These are phyloP conservation scores for Zanthoxylum bungeanum DNA, from an alignment of 345 rosid genomes.

Conservation along the genomic window DNA sequence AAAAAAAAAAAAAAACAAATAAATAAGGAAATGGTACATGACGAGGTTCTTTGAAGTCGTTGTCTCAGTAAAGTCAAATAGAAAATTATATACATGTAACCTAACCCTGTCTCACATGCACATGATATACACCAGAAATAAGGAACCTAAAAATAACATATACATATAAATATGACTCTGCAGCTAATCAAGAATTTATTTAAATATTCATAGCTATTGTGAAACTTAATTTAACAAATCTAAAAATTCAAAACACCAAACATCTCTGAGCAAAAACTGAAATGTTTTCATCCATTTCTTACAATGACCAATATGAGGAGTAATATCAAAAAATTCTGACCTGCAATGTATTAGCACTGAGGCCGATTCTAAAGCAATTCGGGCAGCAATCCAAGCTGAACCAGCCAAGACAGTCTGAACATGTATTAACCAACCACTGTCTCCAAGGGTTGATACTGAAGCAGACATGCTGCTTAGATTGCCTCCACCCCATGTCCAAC, in stretches of 20 bases:
- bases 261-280: neutral
- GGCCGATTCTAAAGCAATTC: slow-evolving; percentile 84
- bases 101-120: neutral
- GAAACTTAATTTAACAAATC: neutral
- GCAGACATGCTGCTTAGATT: slow-evolving; percentile 99
- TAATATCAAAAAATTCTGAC: slow-evolving; percentile 33
- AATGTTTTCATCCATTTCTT: neutral
- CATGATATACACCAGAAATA: neutral
- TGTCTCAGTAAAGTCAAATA: neutral
- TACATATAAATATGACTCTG: neutral
- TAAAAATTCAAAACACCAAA: neutral
- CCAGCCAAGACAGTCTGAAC: slow-evolving; percentile 97
- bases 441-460: slow-evolving; percentile 95
- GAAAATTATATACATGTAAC: neutral
- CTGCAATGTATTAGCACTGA: slow-evolving; percentile 99
- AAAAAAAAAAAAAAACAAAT: neutral
- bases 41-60: neutral
- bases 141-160: neutral
- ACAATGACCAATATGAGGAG: neutral
- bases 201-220: neutral
- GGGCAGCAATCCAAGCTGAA: slow-evolving; percentile 98
- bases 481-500: slow-evolving; percentile 99
- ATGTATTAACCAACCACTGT: slow-evolving; percentile 97
- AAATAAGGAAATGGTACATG: neutral
- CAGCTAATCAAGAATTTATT: neutral